phyloP scores from a whole-genome alignment of 495 filamentous ascomycete species.

The Hypoxylon trugodes region DNA sequence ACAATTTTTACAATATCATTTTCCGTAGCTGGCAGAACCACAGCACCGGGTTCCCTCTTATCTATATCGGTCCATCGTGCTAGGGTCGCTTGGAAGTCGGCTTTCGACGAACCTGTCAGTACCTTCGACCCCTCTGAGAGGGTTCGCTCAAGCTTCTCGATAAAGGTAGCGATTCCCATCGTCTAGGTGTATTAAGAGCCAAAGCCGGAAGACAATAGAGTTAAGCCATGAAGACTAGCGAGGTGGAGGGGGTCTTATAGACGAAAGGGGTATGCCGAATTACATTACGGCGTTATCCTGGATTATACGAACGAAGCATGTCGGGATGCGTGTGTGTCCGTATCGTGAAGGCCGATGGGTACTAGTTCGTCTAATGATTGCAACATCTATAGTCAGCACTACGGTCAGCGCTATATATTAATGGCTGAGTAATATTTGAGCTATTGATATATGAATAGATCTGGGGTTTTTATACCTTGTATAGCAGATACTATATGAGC shows the following conservation, averaged over 20 bases:
- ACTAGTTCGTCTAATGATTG: no score
- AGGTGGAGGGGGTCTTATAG: neutral
- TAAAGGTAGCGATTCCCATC: slow-evolving; percentile 3
- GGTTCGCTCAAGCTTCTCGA: neutral
- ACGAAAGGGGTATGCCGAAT: no score
- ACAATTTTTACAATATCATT: slow-evolving; percentile 9
- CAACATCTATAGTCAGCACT: neutral
- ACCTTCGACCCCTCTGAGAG: neutral
- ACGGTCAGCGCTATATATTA: no score
- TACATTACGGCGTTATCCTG: no score
- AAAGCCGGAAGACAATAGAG: neutral
- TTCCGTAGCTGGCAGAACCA: slow-evolving; percentile 3
- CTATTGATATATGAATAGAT: no score
- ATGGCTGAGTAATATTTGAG: no score
- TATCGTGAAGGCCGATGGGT: no score
- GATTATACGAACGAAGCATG: neutral
- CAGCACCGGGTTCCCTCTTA: slow-evolving; percentile 9
- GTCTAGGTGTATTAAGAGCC: neutral
- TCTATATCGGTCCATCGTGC: slow-evolving; percentile 21
- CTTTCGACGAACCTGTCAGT: slow-evolving; percentile 1
- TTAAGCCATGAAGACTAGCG: neutral
- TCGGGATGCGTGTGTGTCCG: no score
- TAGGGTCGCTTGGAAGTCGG: slow-evolving; percentile 4
- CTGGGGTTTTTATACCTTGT: no score
- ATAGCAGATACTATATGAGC: no score